phyloP scores from a whole-genome alignment of 148 eudicot genomes.

The Dianthus caryophyllus region DNA sequence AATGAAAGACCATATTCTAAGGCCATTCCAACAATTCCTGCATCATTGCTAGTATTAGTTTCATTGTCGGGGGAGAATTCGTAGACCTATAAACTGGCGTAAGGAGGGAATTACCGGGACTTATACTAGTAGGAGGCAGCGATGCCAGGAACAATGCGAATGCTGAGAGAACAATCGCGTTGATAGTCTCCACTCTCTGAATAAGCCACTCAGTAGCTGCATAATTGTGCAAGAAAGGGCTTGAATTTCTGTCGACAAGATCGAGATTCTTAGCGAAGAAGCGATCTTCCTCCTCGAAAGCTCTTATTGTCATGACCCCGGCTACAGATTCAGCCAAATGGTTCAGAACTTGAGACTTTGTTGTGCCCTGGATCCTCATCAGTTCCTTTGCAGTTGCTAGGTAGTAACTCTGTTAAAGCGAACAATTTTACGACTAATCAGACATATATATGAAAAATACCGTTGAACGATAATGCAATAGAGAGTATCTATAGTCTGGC shows the following conservation, averaged over 20 bases:
- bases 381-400: constrained; percentile 68
- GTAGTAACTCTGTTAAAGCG: constrained; percentile 56
- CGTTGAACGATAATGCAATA: too few species aligned
- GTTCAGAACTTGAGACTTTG: constrained; percentile 82
- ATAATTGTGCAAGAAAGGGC: constrained; percentile 77
- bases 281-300: constrained; percentile 76
- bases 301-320: constrained; percentile 80
- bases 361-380: constrained; percentile 86
- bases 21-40: constrained; percentile 95
- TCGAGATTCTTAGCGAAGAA: constrained; percentile 68
- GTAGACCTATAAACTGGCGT: too few species aligned
- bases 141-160: constrained; percentile 83
- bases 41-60: constrained; percentile 9
- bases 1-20: constrained; percentile 83
- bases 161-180: constrained; percentile 68
- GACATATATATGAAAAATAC: background rate
- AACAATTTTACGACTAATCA: background rate
- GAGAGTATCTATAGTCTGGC: too few species aligned
- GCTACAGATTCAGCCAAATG: constrained; percentile 85
- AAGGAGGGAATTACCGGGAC: constrained; percentile 45
- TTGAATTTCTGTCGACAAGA: constrained; percentile 73
- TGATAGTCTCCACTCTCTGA: constrained; percentile 69
- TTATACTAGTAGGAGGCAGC: constrained; percentile 76
- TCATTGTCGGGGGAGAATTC: background rate
- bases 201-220: constrained; percentile 91